Evolutionary conservation across 1,139 yeast genomes (phyloP).

Genomic region (Taphrina communis): DNA sequence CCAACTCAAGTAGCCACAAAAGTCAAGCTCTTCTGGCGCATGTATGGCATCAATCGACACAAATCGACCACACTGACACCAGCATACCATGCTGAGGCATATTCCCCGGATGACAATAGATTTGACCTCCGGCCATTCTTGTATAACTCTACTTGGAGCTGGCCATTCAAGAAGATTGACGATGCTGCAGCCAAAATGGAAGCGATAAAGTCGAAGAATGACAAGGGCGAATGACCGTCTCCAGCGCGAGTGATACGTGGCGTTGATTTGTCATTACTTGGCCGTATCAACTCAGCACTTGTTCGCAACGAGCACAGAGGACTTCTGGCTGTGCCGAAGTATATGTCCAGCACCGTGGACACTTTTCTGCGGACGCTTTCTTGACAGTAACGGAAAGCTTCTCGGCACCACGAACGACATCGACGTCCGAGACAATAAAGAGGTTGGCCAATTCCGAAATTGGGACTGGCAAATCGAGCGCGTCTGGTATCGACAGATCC

Average conservation of each 20-base stretch:
- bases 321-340: constrained; percentile 60
- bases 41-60: constrained; percentile 92
- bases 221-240: neutral
- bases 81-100: constrained; percentile 94
- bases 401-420: constrained; percentile 50
- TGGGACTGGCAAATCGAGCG: neutral
- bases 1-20: constrained; percentile 84
- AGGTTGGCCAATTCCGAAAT: constrained; percentile 57
- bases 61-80: constrained; percentile 97
- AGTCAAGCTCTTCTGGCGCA: constrained; percentile 89
- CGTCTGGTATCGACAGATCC: neutral
- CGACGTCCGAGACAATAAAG: constrained; percentile 68
- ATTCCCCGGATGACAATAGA: constrained; percentile 96
- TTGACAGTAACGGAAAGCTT: constrained; percentile 46
- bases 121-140: constrained; percentile 93
- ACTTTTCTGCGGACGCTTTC: constrained; percentile 58
- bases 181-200: constrained; percentile 47
- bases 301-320: constrained; percentile 73
- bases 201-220: neutral
- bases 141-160: constrained; percentile 86
- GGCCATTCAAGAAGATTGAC: constrained; percentile 89
- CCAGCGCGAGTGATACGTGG: no score
- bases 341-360: constrained; percentile 95
- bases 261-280: no score
- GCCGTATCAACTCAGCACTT: constrained; percentile 48